Base-by-base conservation (phyloP, 2,329 filamentous ascomycete species). In the Colletotrichum sansevieriae region DNA sequence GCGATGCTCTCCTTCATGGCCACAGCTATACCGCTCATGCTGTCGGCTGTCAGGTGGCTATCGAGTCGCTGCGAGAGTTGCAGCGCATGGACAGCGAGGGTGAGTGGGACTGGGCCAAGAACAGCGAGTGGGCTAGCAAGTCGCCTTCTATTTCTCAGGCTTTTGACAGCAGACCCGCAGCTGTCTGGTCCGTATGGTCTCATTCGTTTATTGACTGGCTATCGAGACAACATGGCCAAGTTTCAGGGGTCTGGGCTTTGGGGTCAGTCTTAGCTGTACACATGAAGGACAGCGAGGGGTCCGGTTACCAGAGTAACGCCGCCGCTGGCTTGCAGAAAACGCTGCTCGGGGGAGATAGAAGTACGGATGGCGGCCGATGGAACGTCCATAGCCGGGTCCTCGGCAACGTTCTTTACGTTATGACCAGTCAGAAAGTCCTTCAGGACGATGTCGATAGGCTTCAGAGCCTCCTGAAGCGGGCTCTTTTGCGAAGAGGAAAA, bases 21-120 rank as follows among this genome's bases (percentile, higher is more conserved):
- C 93, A 97, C 76, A 95, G 92, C 77, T 97, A 97, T 79, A 97
- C 93, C 0, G 93, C 93, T 0, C 93, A 97, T 77, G 86, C 94
- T 0, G 87, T 96, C 1, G 94, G 93, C 0, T 97, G 93, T 73
- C 88, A 91, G 51, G 92, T 97, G 0, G 94, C 91, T 0, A 83
- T 91, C n/a, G 87, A 88, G 58, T 90, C 89, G 1, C 76, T 97
- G 9, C 76, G 79, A 9, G 83, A 84, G 44, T 87, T 95, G 84
- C 77, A 82, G 51, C 74, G 79, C 1, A 86, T 94, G 82, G 88
- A 92, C 3, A 73, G 73, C 1, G 74, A 76, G 0, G 87, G 86
- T 0, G 79, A 80, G 0, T 94, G 91, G 91, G 77, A 85, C 68
- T 81, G 73, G 70, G 89, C 85, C 65, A 86, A 84, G 70, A 66